These are phyloP conservation scores for Corynascus novoguineensis DNA, from an alignment of 495 filamentous ascomycete genomes.

Conservation along the genomic window DNA sequence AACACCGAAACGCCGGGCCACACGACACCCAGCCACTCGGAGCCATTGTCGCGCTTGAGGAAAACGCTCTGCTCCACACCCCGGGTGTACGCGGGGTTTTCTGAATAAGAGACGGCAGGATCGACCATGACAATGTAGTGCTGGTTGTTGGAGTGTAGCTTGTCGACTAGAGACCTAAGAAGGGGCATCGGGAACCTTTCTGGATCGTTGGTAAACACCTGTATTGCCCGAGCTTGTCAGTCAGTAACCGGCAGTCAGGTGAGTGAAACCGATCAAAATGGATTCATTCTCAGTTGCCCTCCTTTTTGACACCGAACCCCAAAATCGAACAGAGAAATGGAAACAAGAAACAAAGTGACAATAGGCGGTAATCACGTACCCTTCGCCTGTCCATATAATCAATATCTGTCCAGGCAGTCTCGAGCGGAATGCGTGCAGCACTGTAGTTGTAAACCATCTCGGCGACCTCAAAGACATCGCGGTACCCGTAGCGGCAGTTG, in stretches of 20 bases:
- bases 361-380: conserved; percentile 14
- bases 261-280: no score
- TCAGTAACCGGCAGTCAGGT: no score
- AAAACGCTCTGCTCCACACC: conserved; percentile 60
- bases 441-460: conserved; percentile 79
- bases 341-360: no score
- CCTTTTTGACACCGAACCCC: no score
- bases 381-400: conserved; percentile 66
- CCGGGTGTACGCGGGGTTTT: conserved; percentile 61
- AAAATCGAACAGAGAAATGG: no score
- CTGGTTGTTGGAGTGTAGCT: conserved; percentile 69
- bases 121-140: conserved; percentile 87
- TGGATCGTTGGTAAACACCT: conserved; percentile 71
- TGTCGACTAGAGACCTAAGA: conserved; percentile 62
- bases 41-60: conserved; percentile 58
- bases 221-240: background rate
- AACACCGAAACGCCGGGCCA: conserved; percentile 80
- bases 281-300: no score
- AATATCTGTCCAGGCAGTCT: conserved; percentile 90
- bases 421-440: conserved; percentile 67
- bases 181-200: conserved; percentile 62
- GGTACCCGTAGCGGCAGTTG: conserved; percentile 77
- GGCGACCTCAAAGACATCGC: conserved; percentile 69
- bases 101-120: conserved; percentile 65
- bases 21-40: conserved; percentile 69